A percentile compares a stretch with the other conserved stretches of the same genome.
These are phyloP conservation scores for Nemania sp. DNA, from an alignment of 2,329 filamentous ascomycete species.

Conservation along the genomic window DNA sequence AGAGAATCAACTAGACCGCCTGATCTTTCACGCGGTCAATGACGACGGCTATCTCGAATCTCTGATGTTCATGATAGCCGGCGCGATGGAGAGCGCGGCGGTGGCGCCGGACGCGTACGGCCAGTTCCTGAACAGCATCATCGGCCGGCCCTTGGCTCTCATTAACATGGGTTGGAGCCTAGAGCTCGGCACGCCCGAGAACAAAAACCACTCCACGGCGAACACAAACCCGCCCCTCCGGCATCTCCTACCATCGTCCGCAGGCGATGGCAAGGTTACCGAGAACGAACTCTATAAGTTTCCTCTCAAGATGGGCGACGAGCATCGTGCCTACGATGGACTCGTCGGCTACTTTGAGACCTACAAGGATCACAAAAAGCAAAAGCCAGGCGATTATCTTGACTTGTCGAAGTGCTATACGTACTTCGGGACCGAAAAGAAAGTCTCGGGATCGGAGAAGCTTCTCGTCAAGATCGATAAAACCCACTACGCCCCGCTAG, in stretches of 20 bases:
- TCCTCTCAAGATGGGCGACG: background rate
- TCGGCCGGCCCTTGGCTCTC: conserved; percentile 1
- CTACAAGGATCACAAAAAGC: background rate
- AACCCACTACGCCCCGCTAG: background rate
- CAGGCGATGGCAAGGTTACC: background rate
- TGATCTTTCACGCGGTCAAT: background rate
- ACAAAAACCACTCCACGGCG: background rate
- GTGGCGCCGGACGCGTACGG: background rate
- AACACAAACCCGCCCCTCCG: background rate
- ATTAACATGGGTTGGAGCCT: background rate
- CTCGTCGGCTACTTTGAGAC: background rate
- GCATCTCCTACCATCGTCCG: too few relatives aligned
- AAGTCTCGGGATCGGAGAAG: background rate
- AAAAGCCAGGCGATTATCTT: background rate
- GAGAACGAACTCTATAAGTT: background rate
- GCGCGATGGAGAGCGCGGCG: too few relatives aligned
- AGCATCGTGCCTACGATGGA: background rate
- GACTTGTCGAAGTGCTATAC: background rate
- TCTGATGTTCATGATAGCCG: background rate
- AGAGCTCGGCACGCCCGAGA: background rate
- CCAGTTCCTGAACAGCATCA: background rate
- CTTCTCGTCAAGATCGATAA: too few relatives aligned
- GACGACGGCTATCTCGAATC: background rate
- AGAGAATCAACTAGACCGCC: background rate
- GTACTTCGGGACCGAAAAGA: background rate